These are phyloP conservation scores for Scopulariopsis brevicaulis DNA, from an alignment of 2,329 filamentous ascomycete species.

Conservation along the genomic window DNA sequence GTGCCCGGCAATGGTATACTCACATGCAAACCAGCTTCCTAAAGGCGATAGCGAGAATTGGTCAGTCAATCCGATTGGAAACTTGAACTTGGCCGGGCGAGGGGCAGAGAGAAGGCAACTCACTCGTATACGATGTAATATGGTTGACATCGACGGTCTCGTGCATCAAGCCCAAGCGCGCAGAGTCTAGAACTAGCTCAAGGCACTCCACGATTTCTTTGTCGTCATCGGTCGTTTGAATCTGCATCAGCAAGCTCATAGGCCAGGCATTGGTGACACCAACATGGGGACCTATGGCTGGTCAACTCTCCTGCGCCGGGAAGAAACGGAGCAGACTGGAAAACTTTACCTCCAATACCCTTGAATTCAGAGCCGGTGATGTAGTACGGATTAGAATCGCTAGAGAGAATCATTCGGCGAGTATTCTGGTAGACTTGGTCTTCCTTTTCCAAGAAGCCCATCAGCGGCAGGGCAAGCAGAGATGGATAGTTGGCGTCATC, in stretches of 20 bases:
- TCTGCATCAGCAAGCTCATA: conserved; percentile 87
- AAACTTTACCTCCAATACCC: conserved; percentile 68
- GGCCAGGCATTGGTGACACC: conserved; percentile 91
- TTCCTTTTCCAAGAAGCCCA: conserved; percentile 58
- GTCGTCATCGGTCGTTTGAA: conserved; percentile 77
- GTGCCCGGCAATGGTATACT: conserved; percentile 11
- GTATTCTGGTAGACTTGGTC: conserved; percentile 81
- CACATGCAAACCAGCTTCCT: conserved; percentile 83
- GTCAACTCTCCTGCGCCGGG: not conserved
- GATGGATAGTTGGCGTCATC: conserved; percentile 84
- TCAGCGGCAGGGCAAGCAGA: conserved; percentile 63
- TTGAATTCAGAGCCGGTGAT: conserved; percentile 65
- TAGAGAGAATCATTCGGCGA: conserved; percentile 61
- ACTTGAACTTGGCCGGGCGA: not conserved
- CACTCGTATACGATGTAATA: conserved; percentile 58
- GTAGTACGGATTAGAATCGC: conserved; percentile 78
- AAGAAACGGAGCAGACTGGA: not conserved
- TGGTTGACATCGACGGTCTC: conserved; percentile 81
- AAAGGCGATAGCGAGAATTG: conserved; percentile 5
- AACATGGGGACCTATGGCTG: conserved; percentile 46
- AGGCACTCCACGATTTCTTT: conserved; percentile 69
- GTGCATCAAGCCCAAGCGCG: conserved; percentile 71
- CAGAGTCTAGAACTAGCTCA: conserved; percentile 62
- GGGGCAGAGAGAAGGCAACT: conserved; percentile 15
- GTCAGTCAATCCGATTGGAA: not conserved